Evolutionary conservation across 208 protist species (phyloP), one percentile per base, ranked within the genome.

Genomic region (Crithidia bombi): DNA sequence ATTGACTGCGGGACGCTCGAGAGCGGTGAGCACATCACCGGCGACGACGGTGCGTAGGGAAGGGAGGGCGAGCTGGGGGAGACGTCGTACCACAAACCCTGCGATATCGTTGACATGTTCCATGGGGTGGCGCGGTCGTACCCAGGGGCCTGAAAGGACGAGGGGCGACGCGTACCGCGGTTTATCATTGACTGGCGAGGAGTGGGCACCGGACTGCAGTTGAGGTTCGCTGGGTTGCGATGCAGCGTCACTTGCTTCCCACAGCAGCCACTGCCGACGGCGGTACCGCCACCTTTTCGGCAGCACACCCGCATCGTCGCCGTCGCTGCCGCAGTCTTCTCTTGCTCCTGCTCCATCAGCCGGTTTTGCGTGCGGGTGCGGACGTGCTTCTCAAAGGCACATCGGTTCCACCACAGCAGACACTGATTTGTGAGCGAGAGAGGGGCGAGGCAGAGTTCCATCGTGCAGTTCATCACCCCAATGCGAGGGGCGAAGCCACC

Each of bases 401-500:
- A 76, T 11, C 70, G 62, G 32, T 49, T 63, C 65, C 72, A 71
- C 68, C 74, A 75, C 46, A 68, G 51, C n/a, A 74, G 66, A 49
- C 63, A 67, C 56, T 57, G 41, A 26, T 58, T 59, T 14, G 43
- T 61, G 30, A 88, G 52, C 2, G 75, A 77, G 17, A 81, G 57
- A 19, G 73, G 63, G 15, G 62, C 38, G 41, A 88, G 69, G 12
- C 49, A 59, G 28, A 88, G 62, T 38, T 84, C 72, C 47, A 85
- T 76, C 44, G 75, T 66, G 36, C 67, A 57, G 63, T 57, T 69
- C 50, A 78, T 28, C 21, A 85, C 58, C 3, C 57, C 44, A 12
- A 35, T 52, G 38, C 61, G 55, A 0, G 57, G 64, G 10, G 62
- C 67, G 33, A 74, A 83, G 28, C 83, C 83, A 15, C 83, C 83